Base-by-base conservation (phyloP, 1,139 yeast species). In the Taphrina flavorubra region DNA sequence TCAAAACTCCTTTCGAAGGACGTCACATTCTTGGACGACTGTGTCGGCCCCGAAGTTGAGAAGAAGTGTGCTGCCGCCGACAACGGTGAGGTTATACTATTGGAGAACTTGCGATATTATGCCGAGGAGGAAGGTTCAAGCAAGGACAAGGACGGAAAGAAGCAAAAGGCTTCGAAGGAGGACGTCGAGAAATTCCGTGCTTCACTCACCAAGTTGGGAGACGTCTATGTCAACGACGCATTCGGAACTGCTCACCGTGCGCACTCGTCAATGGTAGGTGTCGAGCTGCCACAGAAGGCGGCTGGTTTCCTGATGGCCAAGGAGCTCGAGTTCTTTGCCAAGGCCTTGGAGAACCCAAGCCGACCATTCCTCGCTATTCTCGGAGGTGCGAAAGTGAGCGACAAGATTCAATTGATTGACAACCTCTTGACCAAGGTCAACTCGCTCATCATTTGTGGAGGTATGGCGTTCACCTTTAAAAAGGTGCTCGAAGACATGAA, bases 171-270 rank as follows among this genome's bases (percentile, higher is more conserved):
- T 73, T 86, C 89, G 73, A 84, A 87, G 74, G 96, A 85, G 76
- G 89, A 81, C 74, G 97, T 92, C 75, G 87, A 84, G 79, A 85
- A 83, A 77, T 92, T 92, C 89, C 90, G 98, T 86, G 78, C 84
- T 76, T 87, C 89, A 78, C 87, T 92, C 82, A 89, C 97, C 76
- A 81, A 89, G 70, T 85, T 92, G 77, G 97, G 97, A 74, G 98
- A 92, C 77, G 96, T 92, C 74, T 92, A 92, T 83, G 87, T 92
- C 80, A 92, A 92, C 81, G 98, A 92, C 80, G 98, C 98, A 71
- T 92, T 92, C 77, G 98, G 98, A 79, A 94, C 98, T 74, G 97
- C 97, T 69, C 98, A 92, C 88, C 90, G 98, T 85, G 98, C 98
- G 73, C 98, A 92, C 84, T 91, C 97, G 67, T 92, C 98, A 63